Percentiles rank a stretch among this genome's conserved stretches.
phyloP scores from a whole-genome alignment of 345 rosid species.

The Citrus inodora region DNA sequence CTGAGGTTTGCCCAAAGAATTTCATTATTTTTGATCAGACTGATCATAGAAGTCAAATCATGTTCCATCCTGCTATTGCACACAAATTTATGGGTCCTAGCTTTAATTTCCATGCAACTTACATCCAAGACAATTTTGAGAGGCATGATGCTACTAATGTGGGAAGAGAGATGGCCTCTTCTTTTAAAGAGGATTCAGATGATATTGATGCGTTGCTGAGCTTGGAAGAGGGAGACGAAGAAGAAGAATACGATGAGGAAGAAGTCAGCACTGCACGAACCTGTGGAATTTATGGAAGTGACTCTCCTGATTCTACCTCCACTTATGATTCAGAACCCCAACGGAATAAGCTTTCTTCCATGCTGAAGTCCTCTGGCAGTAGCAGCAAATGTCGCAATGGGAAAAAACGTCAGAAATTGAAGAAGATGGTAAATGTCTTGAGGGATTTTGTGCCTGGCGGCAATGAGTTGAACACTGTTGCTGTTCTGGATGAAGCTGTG shows the following conservation, averaged over 20 bases:
- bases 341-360: constrained; percentile 31
- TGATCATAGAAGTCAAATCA: constrained; percentile 57
- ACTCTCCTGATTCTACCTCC: constrained; percentile 58
- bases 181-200: constrained; percentile 69
- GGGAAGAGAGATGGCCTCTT: constrained; percentile 44
- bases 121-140: constrained; percentile 36
- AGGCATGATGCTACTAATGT: constrained; percentile 27
- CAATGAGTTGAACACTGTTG: constrained; percentile 63
- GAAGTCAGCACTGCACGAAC: constrained; percentile 73
- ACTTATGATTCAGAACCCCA: constrained; percentile 36
- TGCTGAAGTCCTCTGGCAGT: constrained; percentile 33
- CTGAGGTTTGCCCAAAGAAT: constrained; percentile 62
- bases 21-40: constrained; percentile 70
- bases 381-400: constrained; percentile 41
- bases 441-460: constrained; percentile 76
- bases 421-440: constrained; percentile 71
- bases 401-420: constrained; percentile 60
- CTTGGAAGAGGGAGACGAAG: constrained; percentile 53
- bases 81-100: constrained; percentile 48
- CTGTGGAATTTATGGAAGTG: constrained; percentile 39
- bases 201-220: constrained; percentile 84
- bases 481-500: constrained; percentile 82
- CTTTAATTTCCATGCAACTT: constrained; percentile 35
- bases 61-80: constrained; percentile 72
- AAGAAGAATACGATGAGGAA: constrained; percentile 51